phyloP scores from a whole-genome alignment of 1,284 basidiomycete species.

The Pseudozyma hubeiensis region DNA sequence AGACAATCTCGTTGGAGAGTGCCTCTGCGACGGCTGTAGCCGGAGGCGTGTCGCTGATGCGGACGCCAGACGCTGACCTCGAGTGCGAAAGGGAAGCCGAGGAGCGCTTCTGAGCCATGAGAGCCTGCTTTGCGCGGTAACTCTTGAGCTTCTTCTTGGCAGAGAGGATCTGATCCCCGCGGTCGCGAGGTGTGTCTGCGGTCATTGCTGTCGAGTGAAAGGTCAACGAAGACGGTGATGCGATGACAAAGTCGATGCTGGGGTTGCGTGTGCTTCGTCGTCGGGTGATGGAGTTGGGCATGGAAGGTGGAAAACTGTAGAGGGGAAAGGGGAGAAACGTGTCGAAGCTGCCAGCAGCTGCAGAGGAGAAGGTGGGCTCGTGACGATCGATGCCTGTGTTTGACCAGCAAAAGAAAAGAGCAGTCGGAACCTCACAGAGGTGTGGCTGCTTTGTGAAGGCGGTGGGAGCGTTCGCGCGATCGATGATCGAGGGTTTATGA shows the following conservation, averaged over 20 bases:
- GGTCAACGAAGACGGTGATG: neutral
- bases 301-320: neutral
- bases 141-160: constrained; percentile 65
- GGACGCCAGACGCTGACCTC: constrained; percentile 23
- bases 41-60: constrained; percentile 17
- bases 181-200: constrained; percentile 24
- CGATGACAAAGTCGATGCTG: constrained; percentile 14
- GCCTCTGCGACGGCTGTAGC: constrained; percentile 20
- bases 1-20: constrained; percentile 34
- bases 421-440: constrained; percentile 24
- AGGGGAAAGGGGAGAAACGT: neutral
- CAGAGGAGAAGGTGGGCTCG: neutral
- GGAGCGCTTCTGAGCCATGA: constrained; percentile 48
- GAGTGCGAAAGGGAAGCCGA: constrained; percentile 32
- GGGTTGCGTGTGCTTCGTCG: constrained; percentile 8
- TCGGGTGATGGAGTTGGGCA: constrained; percentile 6
- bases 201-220: constrained; percentile 6
- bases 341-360: constrained; percentile 31
- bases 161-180: constrained; percentile 57
- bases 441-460: neutral
- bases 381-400: constrained; percentile 7
- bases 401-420: constrained; percentile 31
- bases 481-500: constrained; percentile 9
- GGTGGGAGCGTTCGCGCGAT: constrained; percentile 2
- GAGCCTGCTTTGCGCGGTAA: constrained; percentile 62